These are phyloP conservation scores for Hymenoscyphus scutula DNA, from an alignment of 2,329 filamentous ascomycete species.

Conservation along the genomic window DNA sequence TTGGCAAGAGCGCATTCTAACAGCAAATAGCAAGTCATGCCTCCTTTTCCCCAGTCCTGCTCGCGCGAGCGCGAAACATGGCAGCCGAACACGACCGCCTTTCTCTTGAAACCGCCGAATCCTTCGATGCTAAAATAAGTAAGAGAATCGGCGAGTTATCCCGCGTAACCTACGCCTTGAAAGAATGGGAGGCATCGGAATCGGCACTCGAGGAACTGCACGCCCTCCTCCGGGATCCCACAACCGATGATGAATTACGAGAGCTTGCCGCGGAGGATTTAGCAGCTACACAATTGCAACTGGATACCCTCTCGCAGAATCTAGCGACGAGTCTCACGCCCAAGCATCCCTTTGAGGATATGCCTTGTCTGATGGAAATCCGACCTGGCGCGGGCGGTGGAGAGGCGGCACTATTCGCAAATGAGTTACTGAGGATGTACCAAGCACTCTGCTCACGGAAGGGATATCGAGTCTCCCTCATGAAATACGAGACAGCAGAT, in stretches of 20 bases:
- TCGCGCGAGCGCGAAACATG: slow-evolving; percentile 58
- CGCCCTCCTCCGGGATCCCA: slow-evolving; percentile 45
- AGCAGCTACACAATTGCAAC: slow-evolving; percentile 56
- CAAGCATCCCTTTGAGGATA: slow-evolving; percentile 81
- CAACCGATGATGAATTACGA: slow-evolving; percentile 65
- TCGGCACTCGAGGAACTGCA: slow-evolving; percentile 54
- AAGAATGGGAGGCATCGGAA: slow-evolving; percentile 56
- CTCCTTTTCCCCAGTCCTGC: slow-evolving; percentile 49
- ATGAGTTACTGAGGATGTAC: slow-evolving; percentile 89
- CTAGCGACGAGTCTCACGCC: slow-evolving; percentile 80
- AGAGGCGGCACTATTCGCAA: slow-evolving; percentile 88
- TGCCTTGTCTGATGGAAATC: slow-evolving; percentile 90
- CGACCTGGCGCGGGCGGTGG: slow-evolving; percentile 88
- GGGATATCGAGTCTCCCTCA: slow-evolving; percentile 62
- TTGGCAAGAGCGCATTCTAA: slow-evolving; percentile 18
- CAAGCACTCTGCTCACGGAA: slow-evolving; percentile 68
- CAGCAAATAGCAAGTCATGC: slow-evolving; percentile 31
- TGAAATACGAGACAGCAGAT: slow-evolving; percentile 80
- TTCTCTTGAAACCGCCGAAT: slow-evolving; percentile 47
- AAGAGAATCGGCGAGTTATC: slow-evolving; percentile 62
- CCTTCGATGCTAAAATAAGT: slow-evolving; percentile 56
- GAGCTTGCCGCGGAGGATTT: slow-evolving; percentile 81
- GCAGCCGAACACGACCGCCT: slow-evolving; percentile 57
- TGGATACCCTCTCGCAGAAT: slow-evolving; percentile 61
- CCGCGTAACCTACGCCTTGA: slow-evolving; percentile 55